phyloP scores from a whole-genome alignment of 2,329 filamentous ascomycete species.

The Mariannaea sp. region DNA sequence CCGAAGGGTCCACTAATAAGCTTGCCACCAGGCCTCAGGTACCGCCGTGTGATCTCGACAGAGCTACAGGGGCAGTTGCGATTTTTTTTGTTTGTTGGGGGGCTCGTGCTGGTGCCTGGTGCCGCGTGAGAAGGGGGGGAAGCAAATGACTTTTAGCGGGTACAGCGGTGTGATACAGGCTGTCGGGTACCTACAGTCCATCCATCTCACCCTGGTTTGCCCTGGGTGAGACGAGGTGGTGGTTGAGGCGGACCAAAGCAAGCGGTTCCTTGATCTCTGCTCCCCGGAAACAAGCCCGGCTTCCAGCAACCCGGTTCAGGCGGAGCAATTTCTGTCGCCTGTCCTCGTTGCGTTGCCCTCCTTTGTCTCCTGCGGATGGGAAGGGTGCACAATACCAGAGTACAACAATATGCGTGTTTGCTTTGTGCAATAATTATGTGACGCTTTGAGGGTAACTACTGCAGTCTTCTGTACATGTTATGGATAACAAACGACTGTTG shows the following conservation, averaged over 20 bases:
- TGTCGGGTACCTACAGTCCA: constrained; percentile 3
- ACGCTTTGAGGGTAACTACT: no score
- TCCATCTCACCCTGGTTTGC: not conserved
- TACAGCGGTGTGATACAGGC: constrained; percentile 4
- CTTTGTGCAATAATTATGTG: no score
- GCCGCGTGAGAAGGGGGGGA: not conserved
- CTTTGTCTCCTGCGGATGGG: not conserved
- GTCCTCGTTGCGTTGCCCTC: not conserved
- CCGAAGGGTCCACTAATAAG: constrained; percentile 23
- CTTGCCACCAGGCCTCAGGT: constrained; percentile 31
- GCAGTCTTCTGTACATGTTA: no score
- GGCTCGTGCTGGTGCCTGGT: constrained; percentile 4
- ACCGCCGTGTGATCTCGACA: constrained; percentile 14
- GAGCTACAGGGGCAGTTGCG: constrained; percentile 22
- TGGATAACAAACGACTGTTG: not conserved
- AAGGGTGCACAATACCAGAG: no score
- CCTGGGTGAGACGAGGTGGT: constrained; percentile 3
- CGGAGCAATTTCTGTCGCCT: constrained; percentile 19
- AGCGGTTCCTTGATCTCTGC: not conserved
- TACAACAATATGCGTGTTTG: no score
- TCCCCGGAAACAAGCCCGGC: constrained; percentile 7
- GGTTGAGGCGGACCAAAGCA: constrained; percentile 5
- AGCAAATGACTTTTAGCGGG: constrained; percentile 1
- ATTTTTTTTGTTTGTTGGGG: constrained; percentile 3
- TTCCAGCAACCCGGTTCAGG: constrained; percentile 7